Evolutionary conservation across 768 basidiomycete species (phyloP).

Genomic region (Lanmaoa pseudosensibilis): DNA sequence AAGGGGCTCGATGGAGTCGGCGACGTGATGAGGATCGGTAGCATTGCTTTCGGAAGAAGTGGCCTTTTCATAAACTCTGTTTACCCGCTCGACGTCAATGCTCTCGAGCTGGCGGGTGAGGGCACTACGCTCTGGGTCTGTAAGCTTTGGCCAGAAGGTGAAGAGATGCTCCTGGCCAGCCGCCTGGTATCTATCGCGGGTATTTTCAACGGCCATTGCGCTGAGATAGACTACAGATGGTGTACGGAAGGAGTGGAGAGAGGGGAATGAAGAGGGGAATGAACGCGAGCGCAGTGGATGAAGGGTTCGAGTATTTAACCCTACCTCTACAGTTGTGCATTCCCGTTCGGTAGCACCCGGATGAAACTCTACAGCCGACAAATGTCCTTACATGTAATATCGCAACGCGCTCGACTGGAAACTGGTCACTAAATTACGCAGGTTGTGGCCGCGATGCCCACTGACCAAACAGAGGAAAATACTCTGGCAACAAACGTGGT

Average conservation of each 20-base stretch:
- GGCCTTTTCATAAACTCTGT: constrained; percentile 81
- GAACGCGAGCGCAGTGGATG: not conserved
- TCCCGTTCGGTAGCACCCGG: constrained; percentile 23
- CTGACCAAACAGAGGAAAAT: not conserved
- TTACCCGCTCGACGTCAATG: constrained; percentile 89
- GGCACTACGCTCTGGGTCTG: constrained; percentile 57
- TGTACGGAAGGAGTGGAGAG: not conserved
- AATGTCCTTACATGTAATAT: constrained; percentile 8
- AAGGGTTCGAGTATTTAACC: constrained; percentile 14
- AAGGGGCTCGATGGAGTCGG: constrained; percentile 73
- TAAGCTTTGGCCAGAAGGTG: constrained; percentile 78
- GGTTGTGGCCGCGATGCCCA: not conserved
- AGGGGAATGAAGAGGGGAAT: not conserved
- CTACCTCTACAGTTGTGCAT: not conserved
- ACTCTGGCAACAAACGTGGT: no score
- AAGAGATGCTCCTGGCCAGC: constrained; percentile 91
- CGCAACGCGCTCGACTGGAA: not conserved
- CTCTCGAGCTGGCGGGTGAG: constrained; percentile 71
- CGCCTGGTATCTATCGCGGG: constrained; percentile 64
- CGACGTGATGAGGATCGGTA: constrained; percentile 36
- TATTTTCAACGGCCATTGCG: constrained; percentile 55
- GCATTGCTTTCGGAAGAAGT: constrained; percentile 61
- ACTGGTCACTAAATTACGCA: not conserved
- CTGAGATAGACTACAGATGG: not conserved
- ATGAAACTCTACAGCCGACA: constrained; percentile 1